phyloP scores from a whole-genome alignment of 257 asterid species.

The Avicennia marina region DNA sequence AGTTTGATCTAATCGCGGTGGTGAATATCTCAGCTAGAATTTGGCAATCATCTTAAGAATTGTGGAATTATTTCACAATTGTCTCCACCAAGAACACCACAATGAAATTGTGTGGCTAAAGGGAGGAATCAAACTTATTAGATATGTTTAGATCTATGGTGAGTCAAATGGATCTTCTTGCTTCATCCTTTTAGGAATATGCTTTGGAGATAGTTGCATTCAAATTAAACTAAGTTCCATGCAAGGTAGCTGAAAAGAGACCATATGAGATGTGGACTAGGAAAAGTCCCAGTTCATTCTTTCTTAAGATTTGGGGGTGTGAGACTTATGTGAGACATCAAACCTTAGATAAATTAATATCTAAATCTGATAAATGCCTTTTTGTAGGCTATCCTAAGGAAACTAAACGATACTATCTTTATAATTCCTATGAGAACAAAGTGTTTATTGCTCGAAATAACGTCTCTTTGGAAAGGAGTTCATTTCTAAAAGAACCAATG shows the following conservation, averaged over 20 bases:
- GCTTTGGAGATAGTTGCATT: neutral
- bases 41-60: neutral
- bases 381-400: neutral
- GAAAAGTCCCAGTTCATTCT: too few relatives aligned
- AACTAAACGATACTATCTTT: neutral
- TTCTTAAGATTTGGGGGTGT: neutral
- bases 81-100: neutral
- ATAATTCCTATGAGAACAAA: too few relatives aligned
- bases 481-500: neutral
- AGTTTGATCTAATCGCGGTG: neutral
- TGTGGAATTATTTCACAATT: neutral
- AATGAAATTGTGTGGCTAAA: neutral
- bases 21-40: neutral
- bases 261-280: neutral
- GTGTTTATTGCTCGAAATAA: too few relatives aligned
- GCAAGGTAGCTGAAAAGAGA: neutral
- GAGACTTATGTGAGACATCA: too few relatives aligned
- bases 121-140: neutral
- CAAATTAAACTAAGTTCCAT: neutral
- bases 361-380: neutral
- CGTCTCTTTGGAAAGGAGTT: too few relatives aligned
- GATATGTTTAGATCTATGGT: neutral
- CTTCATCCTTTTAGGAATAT: neutral
- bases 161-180: neutral
- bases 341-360: neutral